phyloP scores from a whole-genome alignment of 176 grass and related monocot species.

The Carex kokanica region DNA sequence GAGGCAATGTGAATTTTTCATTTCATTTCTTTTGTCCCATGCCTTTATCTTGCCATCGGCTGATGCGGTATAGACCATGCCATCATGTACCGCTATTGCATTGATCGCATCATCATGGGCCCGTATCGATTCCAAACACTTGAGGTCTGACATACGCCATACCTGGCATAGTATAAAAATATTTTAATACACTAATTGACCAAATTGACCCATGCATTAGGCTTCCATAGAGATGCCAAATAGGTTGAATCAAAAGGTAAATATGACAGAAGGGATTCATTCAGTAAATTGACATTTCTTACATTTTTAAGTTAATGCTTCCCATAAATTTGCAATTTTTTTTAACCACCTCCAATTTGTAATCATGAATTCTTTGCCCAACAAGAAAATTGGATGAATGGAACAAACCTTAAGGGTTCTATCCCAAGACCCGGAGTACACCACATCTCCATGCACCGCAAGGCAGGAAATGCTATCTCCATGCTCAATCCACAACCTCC shows the following conservation, averaged over 20 bases:
- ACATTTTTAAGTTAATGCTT: neutral
- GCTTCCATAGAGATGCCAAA: neutral
- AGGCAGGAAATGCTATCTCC: constrained; percentile 98
- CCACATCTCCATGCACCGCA: constrained; percentile 55
- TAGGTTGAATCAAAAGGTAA: neutral
- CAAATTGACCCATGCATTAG: neutral
- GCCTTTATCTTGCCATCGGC: constrained; percentile 87
- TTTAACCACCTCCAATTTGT: neutral
- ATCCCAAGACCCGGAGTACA: constrained; percentile 86
- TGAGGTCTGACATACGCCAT: constrained; percentile 72
- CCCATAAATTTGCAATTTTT: neutral
- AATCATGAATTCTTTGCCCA: neutral
- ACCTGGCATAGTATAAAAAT: constrained; percentile 6
- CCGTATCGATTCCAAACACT: constrained; percentile 78
- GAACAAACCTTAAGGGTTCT: constrained; percentile 62
- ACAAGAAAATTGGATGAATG: neutral
- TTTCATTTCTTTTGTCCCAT: constrained; percentile 42
- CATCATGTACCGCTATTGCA: constrained; percentile 36
- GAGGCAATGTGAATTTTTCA: constrained; percentile 39
- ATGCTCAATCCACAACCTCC: constrained; percentile 89
- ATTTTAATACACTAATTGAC: neutral
- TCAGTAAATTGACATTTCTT: neutral
- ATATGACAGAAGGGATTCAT: neutral
- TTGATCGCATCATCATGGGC: constrained; percentile 98
- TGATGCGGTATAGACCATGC: constrained; percentile 59